Conservation (phyloP, 352 stramenopile genomes). For the Aphanomyces cochlioides region DNA sequence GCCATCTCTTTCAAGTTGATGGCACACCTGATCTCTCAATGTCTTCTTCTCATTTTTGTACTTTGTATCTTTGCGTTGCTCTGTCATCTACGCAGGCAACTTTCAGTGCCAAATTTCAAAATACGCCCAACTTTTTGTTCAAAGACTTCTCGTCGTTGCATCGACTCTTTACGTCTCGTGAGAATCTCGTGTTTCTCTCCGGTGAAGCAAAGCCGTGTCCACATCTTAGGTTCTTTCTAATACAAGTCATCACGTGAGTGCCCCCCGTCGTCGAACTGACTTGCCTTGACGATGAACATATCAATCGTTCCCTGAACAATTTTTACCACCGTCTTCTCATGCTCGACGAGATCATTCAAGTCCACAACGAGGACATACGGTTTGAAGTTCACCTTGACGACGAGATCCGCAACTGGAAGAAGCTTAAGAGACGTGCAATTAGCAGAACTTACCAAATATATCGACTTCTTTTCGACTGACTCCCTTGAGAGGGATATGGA, state of each 20-base stretch:
- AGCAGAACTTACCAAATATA: constrained; percentile 51
- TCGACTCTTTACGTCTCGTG: constrained; percentile 52
- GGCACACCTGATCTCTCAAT: constrained; percentile 49
- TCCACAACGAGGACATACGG: constrained; percentile 76
- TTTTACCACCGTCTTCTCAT: constrained; percentile 32
- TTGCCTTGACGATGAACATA: constrained; percentile 25
- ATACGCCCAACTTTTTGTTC: constrained; percentile 33
- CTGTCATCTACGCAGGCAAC: constrained; percentile 32
- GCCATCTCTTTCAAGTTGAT: background rate
- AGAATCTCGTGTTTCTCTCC: constrained; percentile 40
- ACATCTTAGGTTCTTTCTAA: constrained; percentile 37
- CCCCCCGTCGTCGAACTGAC: background rate
- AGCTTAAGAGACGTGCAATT: background rate
- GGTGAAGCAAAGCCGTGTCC: constrained; percentile 44
- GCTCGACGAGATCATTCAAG: constrained; percentile 49
- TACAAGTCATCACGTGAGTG: constrained; percentile 39
- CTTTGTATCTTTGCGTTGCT: constrained; percentile 52
- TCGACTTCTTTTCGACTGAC: constrained; percentile 48
- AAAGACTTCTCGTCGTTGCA: constrained; percentile 49
- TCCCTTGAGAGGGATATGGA: constrained; percentile 54
- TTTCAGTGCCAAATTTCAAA: background rate
- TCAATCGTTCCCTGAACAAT: constrained; percentile 10
- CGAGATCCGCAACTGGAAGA: constrained; percentile 59
- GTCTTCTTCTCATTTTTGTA: constrained; percentile 69
- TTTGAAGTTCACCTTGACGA: constrained; percentile 74